Percentiles rank a stretch among this genome's conserved stretches.
phyloP scores from a whole-genome alignment of 176 grass and related monocot genomes.

The Luzula sylvatica region DNA sequence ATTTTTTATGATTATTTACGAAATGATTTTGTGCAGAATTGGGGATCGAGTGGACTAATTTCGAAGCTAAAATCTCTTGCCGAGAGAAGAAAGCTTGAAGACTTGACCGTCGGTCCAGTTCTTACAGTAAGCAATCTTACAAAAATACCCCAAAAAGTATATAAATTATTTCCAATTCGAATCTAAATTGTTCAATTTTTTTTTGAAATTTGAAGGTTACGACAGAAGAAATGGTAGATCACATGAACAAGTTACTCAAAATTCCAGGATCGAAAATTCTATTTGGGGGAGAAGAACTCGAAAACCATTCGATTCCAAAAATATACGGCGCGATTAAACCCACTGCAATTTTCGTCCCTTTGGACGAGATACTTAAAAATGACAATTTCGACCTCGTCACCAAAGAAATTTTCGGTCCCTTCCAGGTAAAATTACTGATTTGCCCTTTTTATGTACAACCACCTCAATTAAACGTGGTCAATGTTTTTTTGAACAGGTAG shows the following conservation, averaged over 20 bases:
- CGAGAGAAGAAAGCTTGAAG: constrained; percentile 74
- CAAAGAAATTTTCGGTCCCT: constrained; percentile 88
- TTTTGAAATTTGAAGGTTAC: constrained; percentile 39
- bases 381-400: constrained; percentile 76
- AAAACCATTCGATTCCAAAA: constrained; percentile 85
- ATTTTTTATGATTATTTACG: neutral
- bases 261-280: constrained; percentile 85
- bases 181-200: neutral
- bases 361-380: constrained; percentile 65
- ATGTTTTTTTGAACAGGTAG: constrained; percentile 36
- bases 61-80: constrained; percentile 77
- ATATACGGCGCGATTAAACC: constrained; percentile 86
- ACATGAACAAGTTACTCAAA: constrained; percentile 66
- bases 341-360: constrained; percentile 84
- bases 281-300: constrained; percentile 73
- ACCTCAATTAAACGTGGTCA: too few species aligned
- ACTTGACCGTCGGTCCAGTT: constrained; percentile 89
- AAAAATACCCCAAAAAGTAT: neutral
- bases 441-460: too few species aligned
- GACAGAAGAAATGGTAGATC: constrained; percentile 68
- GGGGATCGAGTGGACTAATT: constrained; percentile 64
- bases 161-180: neutral
- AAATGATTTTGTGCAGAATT: constrained; percentile 52
- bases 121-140: constrained; percentile 52
- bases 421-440: constrained; percentile 52